These are phyloP conservation scores for Pleodorina starrii DNA, from an alignment of 139 green algal genomes.

Conservation along the genomic window DNA sequence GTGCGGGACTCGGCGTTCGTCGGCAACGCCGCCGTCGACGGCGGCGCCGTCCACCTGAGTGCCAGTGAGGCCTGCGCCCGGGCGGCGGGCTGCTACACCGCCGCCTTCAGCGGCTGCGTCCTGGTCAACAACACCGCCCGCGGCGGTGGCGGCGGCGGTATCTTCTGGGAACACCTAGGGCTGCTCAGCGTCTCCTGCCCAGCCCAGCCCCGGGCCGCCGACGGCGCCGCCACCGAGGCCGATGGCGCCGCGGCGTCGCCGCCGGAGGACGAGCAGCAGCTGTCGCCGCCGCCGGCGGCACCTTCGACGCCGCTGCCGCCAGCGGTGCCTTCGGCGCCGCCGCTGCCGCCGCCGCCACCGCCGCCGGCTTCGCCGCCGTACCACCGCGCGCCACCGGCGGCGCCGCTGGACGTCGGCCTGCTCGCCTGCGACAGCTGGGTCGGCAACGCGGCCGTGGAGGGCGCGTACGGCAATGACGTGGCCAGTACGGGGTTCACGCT, in stretches of 20 bases:
- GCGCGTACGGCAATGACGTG: constrained; percentile 5
- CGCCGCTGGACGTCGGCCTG: neutral
- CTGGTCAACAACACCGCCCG: neutral
- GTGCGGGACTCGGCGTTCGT: neutral
- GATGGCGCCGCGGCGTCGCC: too few relatives aligned
- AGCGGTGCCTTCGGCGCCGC: too few relatives aligned
- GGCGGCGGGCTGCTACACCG: neutral
- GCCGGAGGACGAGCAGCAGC: too few relatives aligned
- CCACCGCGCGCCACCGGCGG: neutral
- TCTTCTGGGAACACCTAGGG: constrained; percentile 19
- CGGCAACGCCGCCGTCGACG: neutral
- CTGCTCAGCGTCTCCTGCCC: neutral
- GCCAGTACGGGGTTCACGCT: neutral
- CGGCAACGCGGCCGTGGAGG: neutral
- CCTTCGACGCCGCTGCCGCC: too few relatives aligned
- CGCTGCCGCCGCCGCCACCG: too few relatives aligned
- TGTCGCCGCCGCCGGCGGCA: too few relatives aligned
- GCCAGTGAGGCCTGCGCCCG: neutral
- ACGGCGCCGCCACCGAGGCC: too few relatives aligned
- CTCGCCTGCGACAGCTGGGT: neutral
- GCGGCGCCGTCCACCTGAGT: neutral
- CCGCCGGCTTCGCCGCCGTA: neutral
- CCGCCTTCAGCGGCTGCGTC: neutral
- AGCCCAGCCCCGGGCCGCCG: too few relatives aligned
- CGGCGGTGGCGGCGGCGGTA: constrained; percentile 11